Evolutionary conservation across 805 yeast species (phyloP).

Genomic region (Cyberlindnera xylosilytica): DNA sequence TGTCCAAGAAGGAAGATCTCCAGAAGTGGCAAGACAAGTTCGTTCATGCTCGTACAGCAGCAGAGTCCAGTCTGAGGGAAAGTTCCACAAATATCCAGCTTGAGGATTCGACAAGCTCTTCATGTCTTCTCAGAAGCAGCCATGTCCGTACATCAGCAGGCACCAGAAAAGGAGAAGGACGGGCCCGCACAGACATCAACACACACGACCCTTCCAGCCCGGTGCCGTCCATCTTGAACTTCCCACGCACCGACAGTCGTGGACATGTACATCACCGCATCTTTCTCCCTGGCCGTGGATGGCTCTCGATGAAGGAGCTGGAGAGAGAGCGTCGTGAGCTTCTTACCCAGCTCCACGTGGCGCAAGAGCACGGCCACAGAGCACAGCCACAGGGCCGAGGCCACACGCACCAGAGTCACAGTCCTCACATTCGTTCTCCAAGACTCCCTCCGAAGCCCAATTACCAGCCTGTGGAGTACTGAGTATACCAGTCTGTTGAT

Average conservation of each 20-base stretch:
- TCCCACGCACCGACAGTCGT: conserved; percentile 34
- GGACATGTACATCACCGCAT: conserved; percentile 38
- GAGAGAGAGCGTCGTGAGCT: conserved; percentile 17
- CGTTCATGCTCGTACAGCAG: not conserved
- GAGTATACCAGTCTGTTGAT: no score
- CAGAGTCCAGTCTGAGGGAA: no score
- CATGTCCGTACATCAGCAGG: not conserved
- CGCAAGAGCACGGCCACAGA: not conserved
- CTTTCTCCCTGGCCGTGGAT: conserved; percentile 48
- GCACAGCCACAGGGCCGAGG: not conserved
- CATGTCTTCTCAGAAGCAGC: no score
- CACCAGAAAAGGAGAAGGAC: no score
- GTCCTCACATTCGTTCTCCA: no score
- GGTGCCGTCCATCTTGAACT: conserved; percentile 23
- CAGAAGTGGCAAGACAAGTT: not conserved
- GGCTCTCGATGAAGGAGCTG: conserved; percentile 36
- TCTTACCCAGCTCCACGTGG: conserved; percentile 5
- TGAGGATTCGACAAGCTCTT: no score
- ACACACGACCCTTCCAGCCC: conserved; percentile 21
- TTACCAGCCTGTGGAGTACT: no score
- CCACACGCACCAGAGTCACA: no score
- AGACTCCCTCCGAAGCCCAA: no score
- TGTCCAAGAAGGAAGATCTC: conserved; percentile 5
- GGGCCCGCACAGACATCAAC: conserved; percentile 22
- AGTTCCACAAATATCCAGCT: no score